Base-by-base conservation (phyloP, 1,284 basidiomycete species). In the Trichosporon coremiiforme region DNA sequence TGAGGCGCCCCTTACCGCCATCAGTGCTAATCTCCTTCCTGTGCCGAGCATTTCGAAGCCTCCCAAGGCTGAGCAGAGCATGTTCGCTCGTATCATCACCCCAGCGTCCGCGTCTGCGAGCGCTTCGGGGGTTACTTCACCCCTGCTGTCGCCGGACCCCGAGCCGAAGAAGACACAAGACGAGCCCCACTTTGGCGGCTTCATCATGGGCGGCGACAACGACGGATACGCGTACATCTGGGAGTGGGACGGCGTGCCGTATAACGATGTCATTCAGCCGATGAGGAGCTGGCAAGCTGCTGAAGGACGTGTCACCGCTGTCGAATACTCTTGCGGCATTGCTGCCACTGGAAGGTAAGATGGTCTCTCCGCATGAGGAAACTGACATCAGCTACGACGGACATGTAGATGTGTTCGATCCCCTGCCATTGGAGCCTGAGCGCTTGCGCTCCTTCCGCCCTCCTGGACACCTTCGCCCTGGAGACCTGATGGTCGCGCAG, bases 361-460 rank as follows among this genome's bases (percentile, higher is more conserved):
- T n/a, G 13, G 5, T 1, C 1, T 17, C 31, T 7, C 13, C 1
- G 17, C 20, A 8, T 35, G 22, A 31, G n/a, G 1, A 17, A 57
- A 13, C 65, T 68, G 20, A 70, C 53, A 17, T 8, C 35, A 80
- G 78, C 22, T 78, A 70, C 66, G 78, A 80, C 55, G 80, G 80
- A 8, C 75, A 75, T 36, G 77, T 82, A 50, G 78, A 79, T 35
- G 71, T 83, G 20, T 83, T 74, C 64, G 82, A 83, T 64, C 80
- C 82, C 0, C 73, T 82, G 1, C 75, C 80, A 0, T 53, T 67
- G 4, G 66, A 71, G 0, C 79, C 81, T 2, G 50, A 41, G 1
- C 74, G 78, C 0, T 68, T 83, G 0, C 78, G 80, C 4, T 65
- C 74, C n/a, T 81, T 82, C 74, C 73, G 77, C 47, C 69, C 73